Percentiles rank a stretch among this genome's conserved stretches.
These are phyloP conservation scores for Suhomyces vadensis DNA, from an alignment of 805 yeast species.

Conservation along the genomic window DNA sequence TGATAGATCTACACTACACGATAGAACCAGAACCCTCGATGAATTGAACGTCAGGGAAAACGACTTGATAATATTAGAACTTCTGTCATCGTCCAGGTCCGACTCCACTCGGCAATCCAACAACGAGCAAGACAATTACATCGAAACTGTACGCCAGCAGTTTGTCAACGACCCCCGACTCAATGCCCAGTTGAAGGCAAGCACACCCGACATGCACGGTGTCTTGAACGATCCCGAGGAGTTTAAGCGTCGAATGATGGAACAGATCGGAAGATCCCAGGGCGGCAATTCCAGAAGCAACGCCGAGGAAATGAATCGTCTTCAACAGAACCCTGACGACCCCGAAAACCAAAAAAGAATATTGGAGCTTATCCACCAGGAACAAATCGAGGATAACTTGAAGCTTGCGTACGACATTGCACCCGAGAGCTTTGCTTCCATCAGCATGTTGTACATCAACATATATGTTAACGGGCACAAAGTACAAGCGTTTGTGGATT, in stretches of 20 bases:
- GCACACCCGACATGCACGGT: constrained; percentile 50
- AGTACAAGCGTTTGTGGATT: constrained; percentile 91
- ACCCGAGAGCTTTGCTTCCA: constrained; percentile 85
- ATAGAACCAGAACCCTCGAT: constrained; percentile 39
- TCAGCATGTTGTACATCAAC: constrained; percentile 80
- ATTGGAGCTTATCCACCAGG: constrained; percentile 64
- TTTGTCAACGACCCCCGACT: constrained; percentile 42
- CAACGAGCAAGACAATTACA: constrained; percentile 25
- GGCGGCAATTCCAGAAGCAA: constrained; percentile 16
- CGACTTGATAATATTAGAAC: constrained; percentile 53
- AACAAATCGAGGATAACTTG: constrained; percentile 78
- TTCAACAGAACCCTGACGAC: constrained; percentile 67
- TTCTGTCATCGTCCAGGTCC: constrained; percentile 9
- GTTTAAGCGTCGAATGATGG: constrained; percentile 45
- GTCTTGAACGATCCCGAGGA: constrained; percentile 47
- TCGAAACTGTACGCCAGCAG: constrained; percentile 54
- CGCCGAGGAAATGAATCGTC: constrained; percentile 46
- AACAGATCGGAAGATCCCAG: constrained; percentile 19
- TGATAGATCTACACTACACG: constrained; percentile 44
- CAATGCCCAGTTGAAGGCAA: constrained; percentile 33
- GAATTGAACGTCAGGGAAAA: constrained; percentile 53
- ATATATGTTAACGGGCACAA: constrained; percentile 76
- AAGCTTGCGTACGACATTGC: constrained; percentile 78
- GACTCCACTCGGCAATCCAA: neutral
- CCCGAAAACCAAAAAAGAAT: constrained; percentile 68